phyloP scores from a whole-genome alignment of 2,329 filamentous ascomycete species.

The Apiospora arundinis region DNA sequence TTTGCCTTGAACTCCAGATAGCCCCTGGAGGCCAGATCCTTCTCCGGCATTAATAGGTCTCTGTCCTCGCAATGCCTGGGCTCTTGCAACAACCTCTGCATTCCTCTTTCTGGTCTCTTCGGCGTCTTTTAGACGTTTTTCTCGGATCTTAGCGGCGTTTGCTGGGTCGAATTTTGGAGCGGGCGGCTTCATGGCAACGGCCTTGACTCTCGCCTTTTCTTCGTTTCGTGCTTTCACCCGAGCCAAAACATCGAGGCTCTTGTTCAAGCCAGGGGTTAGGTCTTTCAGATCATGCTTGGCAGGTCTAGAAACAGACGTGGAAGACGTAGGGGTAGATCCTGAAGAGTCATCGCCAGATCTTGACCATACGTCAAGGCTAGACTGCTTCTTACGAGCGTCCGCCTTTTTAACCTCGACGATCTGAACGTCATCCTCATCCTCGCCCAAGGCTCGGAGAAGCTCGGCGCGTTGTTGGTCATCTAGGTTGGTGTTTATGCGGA shows the following conservation, averaged over 20 bases:
- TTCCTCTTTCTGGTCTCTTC: conserved; percentile 78
- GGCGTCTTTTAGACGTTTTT: conserved; percentile 75
- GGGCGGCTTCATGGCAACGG: conserved; percentile 17
- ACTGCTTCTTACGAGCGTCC: conserved; percentile 59
- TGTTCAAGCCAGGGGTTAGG: conserved; percentile 53
- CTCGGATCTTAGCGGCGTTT: conserved; percentile 66
- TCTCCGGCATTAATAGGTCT: conserved; percentile 69
- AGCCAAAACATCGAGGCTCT: conserved; percentile 51
- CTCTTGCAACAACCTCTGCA: conserved; percentile 72
- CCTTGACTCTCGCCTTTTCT: conserved; percentile 23
- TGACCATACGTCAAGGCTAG: conserved; percentile 67
- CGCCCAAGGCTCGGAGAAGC: conserved; percentile 68
- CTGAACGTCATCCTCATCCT: conserved; percentile 59
- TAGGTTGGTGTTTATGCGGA: conserved; percentile 77
- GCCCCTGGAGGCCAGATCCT: conserved; percentile 76
- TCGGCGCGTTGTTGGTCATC: conserved; percentile 85
- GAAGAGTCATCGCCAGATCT: conserved; percentile 51
- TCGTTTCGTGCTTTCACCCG: conserved; percentile 48
- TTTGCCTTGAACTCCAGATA: conserved; percentile 75
- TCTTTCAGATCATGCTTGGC: conserved; percentile 51
- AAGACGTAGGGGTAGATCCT: conserved; percentile 32
- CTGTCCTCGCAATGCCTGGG: conserved; percentile 65
- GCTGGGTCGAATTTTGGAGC: conserved; percentile 37
- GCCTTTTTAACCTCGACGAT: conserved; percentile 50
- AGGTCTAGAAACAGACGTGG: conserved; percentile 27